Conservation (phyloP, 331 rosid genomes). For the Quercus phellos region DNA sequence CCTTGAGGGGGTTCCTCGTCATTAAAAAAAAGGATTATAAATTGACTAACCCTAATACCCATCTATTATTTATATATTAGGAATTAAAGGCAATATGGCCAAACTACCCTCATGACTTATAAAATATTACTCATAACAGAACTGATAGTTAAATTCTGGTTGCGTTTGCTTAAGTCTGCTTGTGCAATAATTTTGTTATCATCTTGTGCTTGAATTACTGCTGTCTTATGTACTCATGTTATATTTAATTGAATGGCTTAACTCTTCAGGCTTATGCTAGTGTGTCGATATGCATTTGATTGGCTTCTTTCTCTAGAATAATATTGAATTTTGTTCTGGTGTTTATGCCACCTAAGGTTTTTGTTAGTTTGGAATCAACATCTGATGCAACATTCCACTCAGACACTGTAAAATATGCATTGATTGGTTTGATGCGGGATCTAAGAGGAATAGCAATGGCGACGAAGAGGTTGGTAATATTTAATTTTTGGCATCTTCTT, state of each 20-base stretch:
- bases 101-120: no score
- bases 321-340: slow-evolving; percentile 17
- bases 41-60: no score
- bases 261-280: neutral
- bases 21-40: no score
- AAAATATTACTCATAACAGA: no score
- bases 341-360: slow-evolving; percentile 20
- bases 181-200: neutral
- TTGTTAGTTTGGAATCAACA: slow-evolving; percentile 31
- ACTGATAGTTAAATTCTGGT: no score
- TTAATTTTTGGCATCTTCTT: neutral
- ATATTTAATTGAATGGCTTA: neutral
- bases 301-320: neutral
- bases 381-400: slow-evolving; percentile 35
- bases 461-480: slow-evolving; percentile 35
- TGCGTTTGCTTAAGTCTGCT: no score
- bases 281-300: neutral
- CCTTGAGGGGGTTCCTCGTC: no score
- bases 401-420: slow-evolving; percentile 36
- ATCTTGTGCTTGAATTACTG: neutral
- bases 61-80: no score
- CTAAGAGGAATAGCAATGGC: slow-evolving; percentile 49
- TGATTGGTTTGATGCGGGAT: slow-evolving; percentile 44
- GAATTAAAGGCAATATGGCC: no score
- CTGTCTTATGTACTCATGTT: neutral